Percentiles rank a stretch among this genome's conserved stretches.
Evolutionary conservation across 2,329 filamentous ascomycete genomes (phyloP).

Genomic region (Neofusicoccum ribis): DNA sequence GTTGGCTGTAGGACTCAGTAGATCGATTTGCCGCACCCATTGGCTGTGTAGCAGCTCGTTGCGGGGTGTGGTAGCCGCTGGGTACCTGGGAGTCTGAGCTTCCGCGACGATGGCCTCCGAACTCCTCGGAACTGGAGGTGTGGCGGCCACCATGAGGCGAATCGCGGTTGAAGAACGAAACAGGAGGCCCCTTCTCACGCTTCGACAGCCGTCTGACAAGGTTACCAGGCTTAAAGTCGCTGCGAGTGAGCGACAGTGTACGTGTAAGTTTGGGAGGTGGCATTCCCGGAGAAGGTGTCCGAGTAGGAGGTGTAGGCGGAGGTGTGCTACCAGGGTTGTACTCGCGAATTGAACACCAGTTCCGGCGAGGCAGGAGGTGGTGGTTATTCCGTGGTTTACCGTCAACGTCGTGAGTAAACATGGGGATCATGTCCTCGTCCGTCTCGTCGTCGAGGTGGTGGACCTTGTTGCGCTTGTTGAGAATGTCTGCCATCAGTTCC

Average conservation of each 20-base stretch:
- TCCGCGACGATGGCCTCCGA: background rate
- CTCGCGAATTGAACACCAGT: slow-evolving; percentile 91
- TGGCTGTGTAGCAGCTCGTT: slow-evolving; percentile 26
- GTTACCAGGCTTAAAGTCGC: slow-evolving; percentile 39
- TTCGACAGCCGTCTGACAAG: slow-evolving; percentile 45
- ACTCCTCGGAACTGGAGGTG: background rate
- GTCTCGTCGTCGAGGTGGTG: slow-evolving; percentile 69
- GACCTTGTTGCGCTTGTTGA: slow-evolving; percentile 87
- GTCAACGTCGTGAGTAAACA: slow-evolving; percentile 88
- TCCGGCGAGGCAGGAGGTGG: slow-evolving; percentile 80
- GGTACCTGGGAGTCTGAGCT: background rate
- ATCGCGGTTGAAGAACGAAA: slow-evolving; percentile 35
- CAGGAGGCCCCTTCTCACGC: slow-evolving; percentile 29
- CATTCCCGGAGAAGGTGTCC: slow-evolving; percentile 29
- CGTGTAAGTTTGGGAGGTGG: slow-evolving; percentile 27
- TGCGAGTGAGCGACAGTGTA: slow-evolving; percentile 28
- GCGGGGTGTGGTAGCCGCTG: slow-evolving; percentile 26
- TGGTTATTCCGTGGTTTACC: slow-evolving; percentile 90
- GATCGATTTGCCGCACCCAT: background rate
- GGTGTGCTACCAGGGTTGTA: slow-evolving; percentile 80
- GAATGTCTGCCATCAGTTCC: slow-evolving; percentile 81
- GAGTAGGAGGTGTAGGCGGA: slow-evolving; percentile 58
- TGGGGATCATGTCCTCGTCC: slow-evolving; percentile 92
- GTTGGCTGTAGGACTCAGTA: background rate
- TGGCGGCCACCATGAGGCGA: slow-evolving; percentile 7